Percentiles rank a stretch among this genome's conserved stretches.
Conservation (phyloP, 352 stramenopile species). For the Aphanomyces astaci region DNA sequence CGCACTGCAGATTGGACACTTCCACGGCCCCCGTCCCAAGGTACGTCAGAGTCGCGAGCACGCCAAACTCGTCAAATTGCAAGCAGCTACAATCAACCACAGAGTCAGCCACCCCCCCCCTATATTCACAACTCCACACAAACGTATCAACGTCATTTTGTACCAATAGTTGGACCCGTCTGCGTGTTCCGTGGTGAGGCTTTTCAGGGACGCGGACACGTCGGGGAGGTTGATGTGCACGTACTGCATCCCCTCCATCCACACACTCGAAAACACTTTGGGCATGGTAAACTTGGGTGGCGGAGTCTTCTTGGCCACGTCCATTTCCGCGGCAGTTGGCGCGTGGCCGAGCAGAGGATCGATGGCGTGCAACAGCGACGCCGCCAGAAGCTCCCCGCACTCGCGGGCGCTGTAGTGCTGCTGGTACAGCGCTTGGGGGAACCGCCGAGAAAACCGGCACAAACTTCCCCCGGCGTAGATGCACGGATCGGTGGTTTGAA, state of each 20-base stretch:
- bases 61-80: conserved; percentile 66
- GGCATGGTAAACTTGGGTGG: conserved; percentile 67
- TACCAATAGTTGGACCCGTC: conserved; percentile 34
- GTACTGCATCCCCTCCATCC: conserved; percentile 51
- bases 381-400: conserved; percentile 58
- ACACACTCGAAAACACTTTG: conserved; percentile 36
- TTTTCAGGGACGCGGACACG: conserved; percentile 52
- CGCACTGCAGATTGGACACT: conserved; percentile 53
- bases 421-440: conserved; percentile 63
- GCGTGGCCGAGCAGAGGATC: conserved; percentile 34
- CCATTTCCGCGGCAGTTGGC: neutral
- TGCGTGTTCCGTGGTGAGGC: conserved; percentile 27
- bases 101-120: conserved; percentile 33
- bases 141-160: no score
- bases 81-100: conserved; percentile 32
- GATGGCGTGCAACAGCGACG: conserved; percentile 53
- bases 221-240: conserved; percentile 64
- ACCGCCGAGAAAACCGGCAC: conserved; percentile 75
- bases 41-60: conserved; percentile 68
- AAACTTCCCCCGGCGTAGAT: conserved; percentile 65
- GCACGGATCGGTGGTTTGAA: conserved; percentile 75
- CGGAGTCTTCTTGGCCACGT: conserved; percentile 17
- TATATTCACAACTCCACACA: neutral
- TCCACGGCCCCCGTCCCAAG: conserved; percentile 46
- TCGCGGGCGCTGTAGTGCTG: conserved; percentile 74